Base-by-base conservation (phyloP, 768 basidiomycete species). In the Chalciporus chontae region DNA sequence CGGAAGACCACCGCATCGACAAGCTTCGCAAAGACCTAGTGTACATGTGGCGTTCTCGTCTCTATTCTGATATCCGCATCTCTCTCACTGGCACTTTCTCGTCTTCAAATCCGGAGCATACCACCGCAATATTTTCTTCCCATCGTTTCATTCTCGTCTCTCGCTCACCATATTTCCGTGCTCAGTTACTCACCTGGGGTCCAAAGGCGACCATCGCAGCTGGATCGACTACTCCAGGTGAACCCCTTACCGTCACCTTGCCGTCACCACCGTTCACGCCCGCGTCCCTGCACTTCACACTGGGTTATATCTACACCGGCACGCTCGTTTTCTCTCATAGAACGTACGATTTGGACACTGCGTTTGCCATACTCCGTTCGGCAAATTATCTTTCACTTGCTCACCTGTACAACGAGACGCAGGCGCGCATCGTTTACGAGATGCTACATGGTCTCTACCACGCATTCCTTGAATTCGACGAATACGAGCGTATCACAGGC, bases 231-330 rank as follows among this genome's bases (percentile, higher is more conserved):
- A 43, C 60, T 37, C 53, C 62, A 3, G 59, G 58, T 11, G 83
- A 84, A 49, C 78, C 78, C 0, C 66, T 81, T 0, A 83, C 79
- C 0, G 69, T 96, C 10, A 81, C 76, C 0, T 79, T 97, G 5
- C 91, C 90, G 2, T 91, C 87, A 0, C 94, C 95, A 0, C 94
- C 94, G 0, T 98, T 98, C 69, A 95, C 95, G 0, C 91, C 94
- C 0, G 88, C 94, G 1, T 90, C 93, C 0, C 76, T 96, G 5
- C 91, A 95, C 64, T 97, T 97, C 66, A 91, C 91, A 34, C 79
- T 97, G 41, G 93, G 93, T 3, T 97, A 87, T 70, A 83, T 98
- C 40, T 98, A 98, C 63, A 90, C 93, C 5, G 96, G 95, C 38
- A 95, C 93, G 4, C 85, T 98, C 40, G 76, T 86, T 24, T 96